Evolutionary conservation across 2,329 filamentous ascomycete genomes (phyloP).

Genomic region (Ophiostoma fasciatum): DNA sequence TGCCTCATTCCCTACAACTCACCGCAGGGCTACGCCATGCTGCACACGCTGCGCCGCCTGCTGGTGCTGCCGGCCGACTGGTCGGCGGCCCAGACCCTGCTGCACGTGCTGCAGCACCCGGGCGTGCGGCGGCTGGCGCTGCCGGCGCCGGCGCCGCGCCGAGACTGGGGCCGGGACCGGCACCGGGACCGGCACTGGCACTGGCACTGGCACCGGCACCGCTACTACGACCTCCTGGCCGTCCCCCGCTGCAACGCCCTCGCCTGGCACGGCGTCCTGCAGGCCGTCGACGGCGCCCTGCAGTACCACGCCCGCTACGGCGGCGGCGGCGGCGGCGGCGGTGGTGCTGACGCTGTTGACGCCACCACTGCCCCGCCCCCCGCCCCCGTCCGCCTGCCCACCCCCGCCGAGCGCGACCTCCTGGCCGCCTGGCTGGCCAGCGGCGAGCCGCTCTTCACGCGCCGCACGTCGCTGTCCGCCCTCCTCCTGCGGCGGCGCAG

Average conservation of each 20-base stretch:
- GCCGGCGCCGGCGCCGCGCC: not conserved
- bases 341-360: too few species aligned
- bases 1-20: constrained; percentile 4
- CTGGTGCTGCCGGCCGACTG: constrained; percentile 1
- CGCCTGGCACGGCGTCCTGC: constrained; percentile 5
- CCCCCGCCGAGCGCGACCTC: not conserved
- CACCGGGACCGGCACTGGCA: not conserved
- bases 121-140: constrained; percentile 2
- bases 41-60: constrained; percentile 1
- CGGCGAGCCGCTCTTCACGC: constrained; percentile 3
- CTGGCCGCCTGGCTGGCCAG: constrained; percentile 1
- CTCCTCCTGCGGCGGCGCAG: not conserved
- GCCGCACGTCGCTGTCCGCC: not conserved
- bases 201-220: too few species aligned
- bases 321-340: too few species aligned
- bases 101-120: constrained; percentile 6
- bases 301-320: not conserved
- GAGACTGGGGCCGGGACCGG: not conserved
- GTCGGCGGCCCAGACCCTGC: not conserved
- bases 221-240: not conserved
- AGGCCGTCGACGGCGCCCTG: not conserved
- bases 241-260: constrained; percentile 1
- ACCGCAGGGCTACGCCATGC: not conserved
- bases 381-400: too few species aligned
- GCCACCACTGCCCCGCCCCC: not conserved